A percentile compares a stretch with the other conserved stretches of the same genome.
Conservation (phyloP, 805 yeast species). For the Jamesozyma hellenica region DNA sequence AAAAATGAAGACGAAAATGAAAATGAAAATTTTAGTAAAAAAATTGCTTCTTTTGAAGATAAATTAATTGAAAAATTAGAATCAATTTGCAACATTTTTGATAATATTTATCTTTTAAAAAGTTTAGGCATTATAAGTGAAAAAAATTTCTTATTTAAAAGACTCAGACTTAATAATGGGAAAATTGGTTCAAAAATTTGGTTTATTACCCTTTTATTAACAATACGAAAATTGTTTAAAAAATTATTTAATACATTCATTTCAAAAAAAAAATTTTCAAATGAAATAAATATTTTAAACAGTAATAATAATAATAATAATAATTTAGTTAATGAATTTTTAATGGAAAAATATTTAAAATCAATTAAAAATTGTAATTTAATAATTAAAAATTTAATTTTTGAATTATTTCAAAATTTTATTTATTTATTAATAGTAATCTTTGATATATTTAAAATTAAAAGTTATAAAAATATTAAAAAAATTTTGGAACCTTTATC, state of each 20-base stretch:
- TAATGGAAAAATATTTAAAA: slow-evolving; percentile 13
- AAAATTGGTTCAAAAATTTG: slow-evolving; percentile 24
- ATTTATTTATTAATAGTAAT: slow-evolving; percentile 16
- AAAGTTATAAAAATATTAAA: slow-evolving; percentile 8
- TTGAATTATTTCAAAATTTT: slow-evolving; percentile 22
- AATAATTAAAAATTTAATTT: slow-evolving; percentile 9
- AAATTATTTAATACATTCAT: slow-evolving; percentile 7
- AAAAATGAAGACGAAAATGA: neutral
- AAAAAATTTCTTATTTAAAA: slow-evolving; percentile 14
- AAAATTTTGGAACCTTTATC: slow-evolving; percentile 17
- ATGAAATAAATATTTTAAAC: slow-evolving; percentile 7
- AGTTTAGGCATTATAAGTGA: slow-evolving; percentile 24
- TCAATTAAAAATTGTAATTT: slow-evolving; percentile 8
- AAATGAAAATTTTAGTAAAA: neutral
- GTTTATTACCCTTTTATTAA: slow-evolving; percentile 20
- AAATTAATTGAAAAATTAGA: slow-evolving; percentile 14
- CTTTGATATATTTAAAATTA: slow-evolving; percentile 15
- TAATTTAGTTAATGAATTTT: slow-evolving; percentile 9
- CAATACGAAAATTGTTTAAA: slow-evolving; percentile 13
- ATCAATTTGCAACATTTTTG: slow-evolving; percentile 19
- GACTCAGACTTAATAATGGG: slow-evolving; percentile 18
- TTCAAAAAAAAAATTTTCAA: slow-evolving; percentile 9
- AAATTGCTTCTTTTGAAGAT: slow-evolving; percentile 11
- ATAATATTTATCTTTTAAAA: slow-evolving; percentile 20
- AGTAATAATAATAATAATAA: slow-evolving; percentile 3